Evolutionary conservation across 2,329 filamentous ascomycete genomes (phyloP).

Genomic region (Xylariaceae sp.): DNA sequence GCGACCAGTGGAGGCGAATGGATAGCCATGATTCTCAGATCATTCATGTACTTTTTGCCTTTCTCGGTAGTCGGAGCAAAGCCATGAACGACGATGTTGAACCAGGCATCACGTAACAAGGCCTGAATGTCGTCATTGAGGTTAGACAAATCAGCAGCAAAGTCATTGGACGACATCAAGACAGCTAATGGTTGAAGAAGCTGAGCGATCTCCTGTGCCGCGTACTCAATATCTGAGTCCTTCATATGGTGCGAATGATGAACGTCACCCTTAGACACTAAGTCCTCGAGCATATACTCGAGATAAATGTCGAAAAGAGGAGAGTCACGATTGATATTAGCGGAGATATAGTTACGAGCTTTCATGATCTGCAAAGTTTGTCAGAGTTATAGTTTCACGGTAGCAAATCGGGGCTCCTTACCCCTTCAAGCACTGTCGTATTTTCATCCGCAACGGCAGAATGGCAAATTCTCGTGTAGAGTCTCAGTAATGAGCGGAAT

Average conservation of each 20-base stretch:
- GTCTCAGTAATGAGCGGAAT: slow-evolving; percentile 79
- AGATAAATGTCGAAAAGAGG: slow-evolving; percentile 80
- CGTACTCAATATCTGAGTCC: slow-evolving; percentile 74
- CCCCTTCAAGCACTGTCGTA: slow-evolving; percentile 64
- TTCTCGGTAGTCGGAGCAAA: slow-evolving; percentile 73
- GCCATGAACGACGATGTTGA: slow-evolving; percentile 93
- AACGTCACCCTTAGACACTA: slow-evolving; percentile 86
- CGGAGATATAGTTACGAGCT: slow-evolving; percentile 75
- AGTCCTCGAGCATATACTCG: slow-evolving; percentile 75
- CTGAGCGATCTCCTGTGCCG: slow-evolving; percentile 82
- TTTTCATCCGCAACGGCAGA: slow-evolving; percentile 70
- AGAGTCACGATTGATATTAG: slow-evolving; percentile 62
- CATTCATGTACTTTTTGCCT: slow-evolving; percentile 67
- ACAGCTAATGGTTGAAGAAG: slow-evolving; percentile 83
- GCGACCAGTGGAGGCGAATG: slow-evolving; percentile 84
- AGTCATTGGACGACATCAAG: slow-evolving; percentile 66
- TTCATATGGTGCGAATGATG: slow-evolving; percentile 70
- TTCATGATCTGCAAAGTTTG: slow-evolving; percentile 56
- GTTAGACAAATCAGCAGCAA: slow-evolving; percentile 42
- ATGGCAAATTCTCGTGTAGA: slow-evolving; percentile 72
- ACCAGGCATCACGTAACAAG: slow-evolving; percentile 89
- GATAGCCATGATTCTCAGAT: slow-evolving; percentile 79
- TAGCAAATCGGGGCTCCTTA: slow-evolving; percentile 50
- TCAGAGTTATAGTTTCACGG: background rate
- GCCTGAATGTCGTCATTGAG: slow-evolving; percentile 66